Evolutionary conservation across 202 grass and related monocot genomes (phyloP), one percentile per base, ranked within the genome.

Genomic region (Zoysia matrella): DNA sequence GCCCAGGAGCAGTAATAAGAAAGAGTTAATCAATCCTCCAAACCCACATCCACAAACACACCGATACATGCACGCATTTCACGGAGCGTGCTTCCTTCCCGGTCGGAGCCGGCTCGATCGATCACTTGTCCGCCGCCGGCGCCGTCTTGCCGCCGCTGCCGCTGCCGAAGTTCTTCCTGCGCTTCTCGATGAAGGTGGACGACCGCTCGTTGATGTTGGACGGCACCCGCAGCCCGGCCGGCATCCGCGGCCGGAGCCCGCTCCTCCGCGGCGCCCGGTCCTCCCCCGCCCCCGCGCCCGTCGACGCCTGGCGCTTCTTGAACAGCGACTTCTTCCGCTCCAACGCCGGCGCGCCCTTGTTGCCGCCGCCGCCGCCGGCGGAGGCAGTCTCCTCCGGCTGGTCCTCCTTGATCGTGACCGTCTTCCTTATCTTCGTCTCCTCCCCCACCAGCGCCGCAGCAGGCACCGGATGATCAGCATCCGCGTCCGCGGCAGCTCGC

Each of bases 201-300:
- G 88, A 90, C 22, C 39, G 57, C 83, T 90, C 79, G 45, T 90
- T 74, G 74, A 90, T 90, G 83, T 90, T 86, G 60, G 83, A 65
- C 79, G 74, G 69, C 69, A 90, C 88, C 14, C 83, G 13, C 7
- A 73, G 73, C 65, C 40, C 63, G 30, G 47, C 48, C 42, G 83
- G 78, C 73, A 89, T 82, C 74, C 73, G 77, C 54, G 83, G 83
- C 79, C 83, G 73, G 68, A 86, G 88, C 62, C 79, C 79, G 52
- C 52, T 69, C 69, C 83, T 53, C 74, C 67, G 52, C 52, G 68
- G 72, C 41, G 16, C 36, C 46, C 16, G 60, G 50, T 6, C 42
- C 40, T 50, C 13, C 45, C 65, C 65, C 6, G 11, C 76, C 8
- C 81, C 82, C 36, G 11, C 62, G 1, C 7, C 67, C 72, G 65